Conservation (phyloP, 2,329 filamentous ascomycete genomes). For the Penicillium sp. region DNA sequence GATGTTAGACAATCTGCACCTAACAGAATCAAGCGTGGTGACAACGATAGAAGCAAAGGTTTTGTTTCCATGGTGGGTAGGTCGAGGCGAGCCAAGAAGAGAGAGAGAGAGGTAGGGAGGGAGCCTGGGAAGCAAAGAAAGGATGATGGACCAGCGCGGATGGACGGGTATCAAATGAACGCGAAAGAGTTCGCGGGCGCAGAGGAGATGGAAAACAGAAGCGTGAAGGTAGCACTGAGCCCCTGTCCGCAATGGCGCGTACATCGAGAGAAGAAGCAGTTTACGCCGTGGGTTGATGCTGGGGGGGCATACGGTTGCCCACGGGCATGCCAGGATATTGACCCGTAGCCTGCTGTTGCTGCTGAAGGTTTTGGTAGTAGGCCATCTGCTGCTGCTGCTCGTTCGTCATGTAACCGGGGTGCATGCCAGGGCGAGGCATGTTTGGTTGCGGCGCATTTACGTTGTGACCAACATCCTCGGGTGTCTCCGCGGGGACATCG, state of each 20-base stretch:
- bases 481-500: slow-evolving; percentile 72
- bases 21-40: no score
- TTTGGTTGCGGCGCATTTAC: slow-evolving; percentile 63
- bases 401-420: slow-evolving; percentile 62
- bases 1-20: no score
- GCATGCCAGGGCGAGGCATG: slow-evolving; percentile 62
- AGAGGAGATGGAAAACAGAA: slow-evolving; percentile 20
- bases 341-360: slow-evolving; percentile 59
- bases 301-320: slow-evolving; percentile 71
- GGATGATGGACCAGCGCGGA: slow-evolving; percentile 23
- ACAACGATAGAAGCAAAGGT: no score
- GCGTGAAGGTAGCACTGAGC: slow-evolving; percentile 21
- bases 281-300: slow-evolving; percentile 72
- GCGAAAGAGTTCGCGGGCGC: slow-evolving; percentile 22
- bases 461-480: slow-evolving; percentile 77
- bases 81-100: neutral
- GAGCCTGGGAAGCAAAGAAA: slow-evolving; percentile 2
- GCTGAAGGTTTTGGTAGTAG: slow-evolving; percentile 76
- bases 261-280: slow-evolving; percentile 14
- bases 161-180: slow-evolving; percentile 36
- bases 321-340: slow-evolving; percentile 71
- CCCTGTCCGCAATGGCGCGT: slow-evolving; percentile 14
- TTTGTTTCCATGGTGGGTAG: slow-evolving; percentile 12
- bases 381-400: slow-evolving; percentile 69
- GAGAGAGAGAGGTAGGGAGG: neutral